phyloP scores from a whole-genome alignment of 1,139 yeast genomes.

The Zygotorulaspora mrakii region DNA sequence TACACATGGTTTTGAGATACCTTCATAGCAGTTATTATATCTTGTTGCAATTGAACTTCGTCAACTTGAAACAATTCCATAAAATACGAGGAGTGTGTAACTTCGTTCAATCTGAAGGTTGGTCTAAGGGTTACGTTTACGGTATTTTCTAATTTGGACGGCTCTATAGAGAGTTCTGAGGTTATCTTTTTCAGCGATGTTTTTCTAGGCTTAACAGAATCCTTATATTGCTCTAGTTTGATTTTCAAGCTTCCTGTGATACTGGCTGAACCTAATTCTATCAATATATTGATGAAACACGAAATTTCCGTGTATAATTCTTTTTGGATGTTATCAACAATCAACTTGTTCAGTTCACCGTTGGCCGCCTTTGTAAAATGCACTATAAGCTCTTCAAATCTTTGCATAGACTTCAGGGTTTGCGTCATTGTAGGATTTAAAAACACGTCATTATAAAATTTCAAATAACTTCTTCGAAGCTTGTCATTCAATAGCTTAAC shows the following conservation, averaged over 20 bases:
- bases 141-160: slow-evolving; percentile 2
- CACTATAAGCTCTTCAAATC: slow-evolving; percentile 63
- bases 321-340: slow-evolving; percentile 44
- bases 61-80: slow-evolving; percentile 44
- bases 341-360: slow-evolving; percentile 56
- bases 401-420: slow-evolving; percentile 38
- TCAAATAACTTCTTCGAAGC: slow-evolving; percentile 48
- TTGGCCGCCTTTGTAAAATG: slow-evolving; percentile 62
- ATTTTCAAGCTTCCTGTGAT: slow-evolving; percentile 43
- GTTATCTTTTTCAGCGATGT: slow-evolving; percentile 32
- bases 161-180: slow-evolving; percentile 5
- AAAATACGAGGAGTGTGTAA: slow-evolving; percentile 45
- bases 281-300: slow-evolving; percentile 53
- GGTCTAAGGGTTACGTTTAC: slow-evolving; percentile 36
- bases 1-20: slow-evolving; percentile 42
- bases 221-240: slow-evolving; percentile 45
- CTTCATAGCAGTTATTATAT: slow-evolving; percentile 42
- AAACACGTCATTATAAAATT: slow-evolving; percentile 57
- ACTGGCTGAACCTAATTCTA: slow-evolving; percentile 47
- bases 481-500: slow-evolving; percentile 32
- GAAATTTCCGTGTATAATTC: slow-evolving; percentile 55
- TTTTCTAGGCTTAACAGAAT: slow-evolving; percentile 37
- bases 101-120: slow-evolving; percentile 48
- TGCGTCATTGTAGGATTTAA: slow-evolving; percentile 47
- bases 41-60: slow-evolving; percentile 46